Evolutionary conservation across 768 basidiomycete species (phyloP), one percentile per base, ranked within the genome.

Genomic region (Termitomyces bulborhizus): DNA sequence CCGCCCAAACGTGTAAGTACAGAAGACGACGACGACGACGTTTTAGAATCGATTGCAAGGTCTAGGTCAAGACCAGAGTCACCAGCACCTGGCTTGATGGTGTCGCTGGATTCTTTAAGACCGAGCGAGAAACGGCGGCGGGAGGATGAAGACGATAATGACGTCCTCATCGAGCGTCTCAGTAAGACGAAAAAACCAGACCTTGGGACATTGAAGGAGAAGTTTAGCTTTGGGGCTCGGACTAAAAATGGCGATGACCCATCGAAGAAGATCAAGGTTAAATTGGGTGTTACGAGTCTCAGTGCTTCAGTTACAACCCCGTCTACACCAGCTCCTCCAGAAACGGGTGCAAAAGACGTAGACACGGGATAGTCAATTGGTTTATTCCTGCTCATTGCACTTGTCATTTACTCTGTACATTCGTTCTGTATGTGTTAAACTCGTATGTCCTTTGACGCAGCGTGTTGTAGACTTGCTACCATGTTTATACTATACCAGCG

Each of bases 201-300:
- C 56, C 66, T 80, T 15, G 78, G 79, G 50, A 59, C 65, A 44
- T 74, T 76, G 63, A 83, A 79, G 63, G 75, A 70, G 66, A 59
- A 53, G 52, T 51, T 56, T 52, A 31, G 58, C 47, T 53, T 63
- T 55, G 64, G 65, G 56, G 58, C 65, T 49, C 63, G 72, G 58
- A 62, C 69, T 54, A 78, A 79, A 69, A 67, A 68, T 46, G 72
- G 76, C 34, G 82, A 83, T 60, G 81, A 81, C 54, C 76, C 77
- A 57, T 81, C 79, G 40, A 88, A 85, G 70, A 89, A 88, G 67
- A 79, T 92, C 64, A 90, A 88, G 71, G 73, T 92, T 57, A 86
- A 82, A 69, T 76, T 90, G 56, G 82, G 84, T 18, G 66, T 73
- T 15, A 70, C 73, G n/a, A 74, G 73, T 18, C 62, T 76, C 47